Evolutionary conservation across 768 basidiomycete genomes (phyloP), one percentile per base, ranked within the genome.

Genomic region (Mycena maculata): DNA sequence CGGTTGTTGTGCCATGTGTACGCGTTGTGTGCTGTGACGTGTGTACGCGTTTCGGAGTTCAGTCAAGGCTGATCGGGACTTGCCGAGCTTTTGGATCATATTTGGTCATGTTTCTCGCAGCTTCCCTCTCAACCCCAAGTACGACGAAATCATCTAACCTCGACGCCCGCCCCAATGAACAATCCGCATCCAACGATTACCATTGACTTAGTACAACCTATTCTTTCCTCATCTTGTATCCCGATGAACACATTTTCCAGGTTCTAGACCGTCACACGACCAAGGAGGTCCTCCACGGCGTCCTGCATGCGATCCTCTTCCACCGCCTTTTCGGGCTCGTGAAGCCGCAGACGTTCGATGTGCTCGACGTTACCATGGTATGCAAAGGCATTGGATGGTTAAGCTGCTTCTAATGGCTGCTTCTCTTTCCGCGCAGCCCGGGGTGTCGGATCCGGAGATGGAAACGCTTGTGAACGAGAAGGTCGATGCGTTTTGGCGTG

Each of bases 341-440:
- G 45, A 92, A 90, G 70, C 91, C 94, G 0, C 86, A 86, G 70
- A 90, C 85, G 2, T 90, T 92, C 65, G 93, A 95, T 63, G 89
- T 95, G 0, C 83, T 94, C 13, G 93, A 95, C 75, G 88, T 95
- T 23, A 94, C 93, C 1, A 90, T 95, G 89, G 93, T 93, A 57
- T 42, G 88, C 69, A 11, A 7, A 10, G 2, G 12, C n/a, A 7
- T 16, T 27, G 23, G 11, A 28, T 23, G 38, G n/a, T 31, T n/a
- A n/a, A n/a, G n/a, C n/a, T n/a, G n/a, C 18, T 36, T 1, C 44
- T 15, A 2, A 27, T 10, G 22, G 20, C 11, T n/a, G 47, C 33
- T 48, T 45, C 23, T 22, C 23, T 3, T 25, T 45, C 10, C 13
- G 8, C 39, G 12, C 41, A 93, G 93, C 93, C 93, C 2, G 93